Base-by-base conservation (phyloP, 2,329 filamentous ascomycete genomes). In the Thermomyces lanuginosus region DNA sequence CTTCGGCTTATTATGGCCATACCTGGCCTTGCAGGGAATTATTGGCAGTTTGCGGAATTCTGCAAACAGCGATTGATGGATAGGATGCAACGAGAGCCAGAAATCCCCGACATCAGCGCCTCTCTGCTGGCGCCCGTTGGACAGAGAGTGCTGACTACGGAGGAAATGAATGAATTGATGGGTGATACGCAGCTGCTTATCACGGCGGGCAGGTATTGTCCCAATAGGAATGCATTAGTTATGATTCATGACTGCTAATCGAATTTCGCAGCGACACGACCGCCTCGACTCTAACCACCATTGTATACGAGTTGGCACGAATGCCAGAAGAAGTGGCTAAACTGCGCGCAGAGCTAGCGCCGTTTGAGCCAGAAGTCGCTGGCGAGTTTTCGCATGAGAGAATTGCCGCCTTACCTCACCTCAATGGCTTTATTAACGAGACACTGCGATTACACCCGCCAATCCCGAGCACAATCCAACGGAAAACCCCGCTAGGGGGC, bases 401-500 rank as follows among this genome's bases (percentile, higher is more conserved):
- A 24, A 36, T 27, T 19, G 20, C 27, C 9, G 25, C 27, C 24
- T 22, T 33, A 9, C 28, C 30, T 12, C 36, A 58, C 35, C 43
- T 61, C 3, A 48, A 55, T 28, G 56, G 55, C 8, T 46, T 58
- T 9, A 56, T 61, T 35, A 51, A 56, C 28, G 58, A 63, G 35
- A 45, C 54, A 0, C 36, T 60, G 3, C 46, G 59, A 4, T 40
- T 50, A 9, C 54, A 60, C 34, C 57, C 57, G 4, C 50, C 58
- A 1, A 48, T 55, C 1, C 56, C 58, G 1, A 41, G 53, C 21
- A 43, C 40, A 4, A 37, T 61, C 3, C 50, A 50, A n/a, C 42
- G 57, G 6, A 43, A 54, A 1, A 46, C 48, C 0, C 56, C 58
- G 2, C 27, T 40, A 4, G 48, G 46, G 6, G 58, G 56, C 5